Evolutionary conservation across 1,284 basidiomycete genomes (phyloP).

Genomic region (Leccinum griseonigrum): DNA sequence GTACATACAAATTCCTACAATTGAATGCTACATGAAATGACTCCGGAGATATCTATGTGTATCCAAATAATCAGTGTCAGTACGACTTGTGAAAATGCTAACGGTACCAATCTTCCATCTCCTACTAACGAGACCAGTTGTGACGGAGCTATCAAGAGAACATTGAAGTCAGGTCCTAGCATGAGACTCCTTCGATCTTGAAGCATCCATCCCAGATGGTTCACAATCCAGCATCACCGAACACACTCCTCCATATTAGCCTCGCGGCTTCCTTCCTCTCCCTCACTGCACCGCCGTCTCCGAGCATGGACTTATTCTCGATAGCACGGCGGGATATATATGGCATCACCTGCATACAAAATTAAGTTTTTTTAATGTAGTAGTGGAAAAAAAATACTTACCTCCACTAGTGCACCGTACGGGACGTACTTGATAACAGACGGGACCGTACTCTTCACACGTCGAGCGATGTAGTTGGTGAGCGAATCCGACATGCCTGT

Average conservation of each 20-base stretch:
- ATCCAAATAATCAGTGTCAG: not conserved
- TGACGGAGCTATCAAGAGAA: not conserved
- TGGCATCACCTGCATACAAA: slow-evolving; percentile 51
- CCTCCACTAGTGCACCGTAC: slow-evolving; percentile 78
- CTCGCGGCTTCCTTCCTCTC: slow-evolving; percentile 54
- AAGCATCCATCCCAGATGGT: not conserved
- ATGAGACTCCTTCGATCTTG: not conserved
- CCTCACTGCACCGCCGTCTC: slow-evolving; percentile 51
- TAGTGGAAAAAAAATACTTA: slow-evolving; percentile 19
- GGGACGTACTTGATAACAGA: slow-evolving; percentile 85
- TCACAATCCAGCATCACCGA: slow-evolving; percentile 33
- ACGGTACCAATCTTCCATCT: not conserved
- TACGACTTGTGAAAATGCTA: not conserved
- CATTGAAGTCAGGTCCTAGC: not conserved
- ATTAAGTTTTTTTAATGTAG: not conserved
- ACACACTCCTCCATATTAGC: slow-evolving; percentile 49
- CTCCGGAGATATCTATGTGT: not conserved
- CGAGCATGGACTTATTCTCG: slow-evolving; percentile 69
- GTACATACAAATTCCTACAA: not conserved
- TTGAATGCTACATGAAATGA: not conserved
- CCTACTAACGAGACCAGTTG: not conserved
- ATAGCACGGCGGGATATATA: slow-evolving; percentile 73
- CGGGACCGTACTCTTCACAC: slow-evolving; percentile 57
- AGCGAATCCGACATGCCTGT: slow-evolving; percentile 85
- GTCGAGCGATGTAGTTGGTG: slow-evolving; percentile 64